Evolutionary conservation across 1,284 basidiomycete genomes (phyloP).

Genomic region (Agroathelia rolfsii): DNA sequence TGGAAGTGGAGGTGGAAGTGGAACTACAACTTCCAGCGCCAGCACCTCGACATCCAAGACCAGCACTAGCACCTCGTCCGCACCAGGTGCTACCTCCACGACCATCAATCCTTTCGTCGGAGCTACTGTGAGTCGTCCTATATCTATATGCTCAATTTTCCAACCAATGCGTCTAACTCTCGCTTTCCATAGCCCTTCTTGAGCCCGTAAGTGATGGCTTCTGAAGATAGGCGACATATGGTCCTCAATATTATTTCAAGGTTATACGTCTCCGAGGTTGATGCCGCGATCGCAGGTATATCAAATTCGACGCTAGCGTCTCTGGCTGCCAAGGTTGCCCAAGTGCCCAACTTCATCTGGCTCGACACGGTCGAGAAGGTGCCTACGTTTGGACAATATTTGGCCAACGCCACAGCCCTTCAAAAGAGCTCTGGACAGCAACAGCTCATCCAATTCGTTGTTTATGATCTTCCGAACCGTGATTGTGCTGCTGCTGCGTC

Average conservation of each 20-base stretch:
- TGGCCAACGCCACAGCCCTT: constrained; percentile 38
- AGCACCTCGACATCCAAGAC: constrained; percentile 22
- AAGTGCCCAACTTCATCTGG: constrained; percentile 54
- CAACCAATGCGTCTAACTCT: background rate
- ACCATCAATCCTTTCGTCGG: constrained; percentile 17
- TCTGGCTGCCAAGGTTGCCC: constrained; percentile 39
- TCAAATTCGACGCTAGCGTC: constrained; percentile 35
- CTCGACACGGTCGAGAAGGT: constrained; percentile 46
- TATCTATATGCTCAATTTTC: background rate
- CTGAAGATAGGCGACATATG: background rate
- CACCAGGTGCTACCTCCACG: constrained; percentile 26
- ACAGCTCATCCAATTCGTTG: constrained; percentile 50
- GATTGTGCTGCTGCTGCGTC: constrained; percentile 57
- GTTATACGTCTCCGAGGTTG: constrained; percentile 41
- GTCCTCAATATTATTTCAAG: constrained; percentile 11
- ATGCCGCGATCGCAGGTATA: constrained; percentile 38
- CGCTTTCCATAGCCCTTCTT: constrained; percentile 25
- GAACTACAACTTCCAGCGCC: constrained; percentile 15
- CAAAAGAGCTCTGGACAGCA: constrained; percentile 35
- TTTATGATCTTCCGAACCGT: constrained; percentile 47
- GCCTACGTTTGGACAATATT: constrained; percentile 39
- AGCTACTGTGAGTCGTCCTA: constrained; percentile 10
- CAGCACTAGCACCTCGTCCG: constrained; percentile 42
- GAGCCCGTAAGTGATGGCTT: background rate
- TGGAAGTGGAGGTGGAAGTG: no score